These are phyloP conservation scores for Mycena leptocephala DNA, from an alignment of 768 basidiomycete genomes.

Conservation along the genomic window DNA sequence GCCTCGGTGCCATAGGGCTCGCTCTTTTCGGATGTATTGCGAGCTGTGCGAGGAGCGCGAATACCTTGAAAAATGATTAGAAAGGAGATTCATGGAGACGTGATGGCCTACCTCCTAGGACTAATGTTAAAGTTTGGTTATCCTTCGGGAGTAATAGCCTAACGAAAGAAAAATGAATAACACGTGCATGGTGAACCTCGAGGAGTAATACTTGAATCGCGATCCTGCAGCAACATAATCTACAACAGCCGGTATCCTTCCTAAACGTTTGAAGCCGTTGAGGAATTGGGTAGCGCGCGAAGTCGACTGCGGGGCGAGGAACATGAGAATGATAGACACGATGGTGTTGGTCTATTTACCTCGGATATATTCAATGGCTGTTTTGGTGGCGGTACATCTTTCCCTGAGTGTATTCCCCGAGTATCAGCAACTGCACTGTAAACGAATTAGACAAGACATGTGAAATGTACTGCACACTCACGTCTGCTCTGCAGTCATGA, in stretches of 20 bases:
- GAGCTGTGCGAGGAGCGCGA: constrained; percentile 90
- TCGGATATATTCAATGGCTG: constrained; percentile 94
- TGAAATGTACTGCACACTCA: constrained; percentile 56
- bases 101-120: constrained; percentile 78
- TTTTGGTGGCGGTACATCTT: constrained; percentile 86
- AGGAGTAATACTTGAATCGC: constrained; percentile 86
- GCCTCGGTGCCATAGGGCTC: constrained; percentile 93
- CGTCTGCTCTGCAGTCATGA: constrained; percentile 96
- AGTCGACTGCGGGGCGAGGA: constrained; percentile 62
- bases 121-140: constrained; percentile 94
- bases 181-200: constrained; percentile 24
- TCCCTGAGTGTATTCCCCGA: constrained; percentile 93
- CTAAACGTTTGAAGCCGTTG: constrained; percentile 92
- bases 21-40: constrained; percentile 85
- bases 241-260: constrained; percentile 87
- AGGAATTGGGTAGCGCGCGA: constrained; percentile 90
- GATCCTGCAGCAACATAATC: constrained; percentile 97
- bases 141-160: constrained; percentile 92
- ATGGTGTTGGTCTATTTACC: constrained; percentile 56
- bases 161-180: not conserved
- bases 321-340: constrained; percentile 3
- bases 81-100: not conserved
- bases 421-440: constrained; percentile 82
- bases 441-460: constrained; percentile 20
- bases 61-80: constrained; percentile 70